Evolutionary conservation across 225 moss, liverwort and hornwort genomes (phyloP).

Genomic region (Straminergon stramineum): DNA sequence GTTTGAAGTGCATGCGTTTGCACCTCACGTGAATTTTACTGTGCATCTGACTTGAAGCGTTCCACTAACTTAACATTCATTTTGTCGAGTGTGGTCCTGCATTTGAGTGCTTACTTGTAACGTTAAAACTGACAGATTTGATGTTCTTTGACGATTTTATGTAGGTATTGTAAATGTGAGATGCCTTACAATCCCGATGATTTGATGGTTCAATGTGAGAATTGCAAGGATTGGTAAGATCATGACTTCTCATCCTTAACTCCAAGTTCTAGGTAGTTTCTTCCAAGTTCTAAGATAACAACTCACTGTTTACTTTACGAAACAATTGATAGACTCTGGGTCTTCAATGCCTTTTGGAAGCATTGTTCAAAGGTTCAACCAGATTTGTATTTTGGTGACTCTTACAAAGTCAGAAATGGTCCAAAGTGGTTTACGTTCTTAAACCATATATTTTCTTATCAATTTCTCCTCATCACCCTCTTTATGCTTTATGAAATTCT

Average conservation of each 20-base stretch:
- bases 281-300: not conserved
- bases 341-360: not conserved
- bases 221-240: constrained; percentile 79
- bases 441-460: not conserved
- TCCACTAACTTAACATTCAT: not conserved
- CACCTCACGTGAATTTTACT: not conserved
- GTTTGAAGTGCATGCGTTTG: not conserved
- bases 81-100: not conserved
- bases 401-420: not conserved
- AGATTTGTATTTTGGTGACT: not conserved
- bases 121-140: not conserved
- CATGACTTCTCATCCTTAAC: not conserved
- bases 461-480: not conserved
- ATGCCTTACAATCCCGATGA: constrained; percentile 94
- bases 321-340: not conserved
- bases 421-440: not conserved
- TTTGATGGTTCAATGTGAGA: constrained; percentile 87
- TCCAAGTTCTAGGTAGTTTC: not conserved
- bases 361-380: not conserved
- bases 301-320: not conserved
- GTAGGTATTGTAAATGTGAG: constrained; percentile 89
- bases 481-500: not conserved
- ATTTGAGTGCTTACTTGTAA: not conserved
- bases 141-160: not conserved
- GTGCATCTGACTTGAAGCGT: not conserved